These are phyloP conservation scores for Pulveroboletus sp. DNA, from an alignment of 768 basidiomycete species.

Conservation along the genomic window DNA sequence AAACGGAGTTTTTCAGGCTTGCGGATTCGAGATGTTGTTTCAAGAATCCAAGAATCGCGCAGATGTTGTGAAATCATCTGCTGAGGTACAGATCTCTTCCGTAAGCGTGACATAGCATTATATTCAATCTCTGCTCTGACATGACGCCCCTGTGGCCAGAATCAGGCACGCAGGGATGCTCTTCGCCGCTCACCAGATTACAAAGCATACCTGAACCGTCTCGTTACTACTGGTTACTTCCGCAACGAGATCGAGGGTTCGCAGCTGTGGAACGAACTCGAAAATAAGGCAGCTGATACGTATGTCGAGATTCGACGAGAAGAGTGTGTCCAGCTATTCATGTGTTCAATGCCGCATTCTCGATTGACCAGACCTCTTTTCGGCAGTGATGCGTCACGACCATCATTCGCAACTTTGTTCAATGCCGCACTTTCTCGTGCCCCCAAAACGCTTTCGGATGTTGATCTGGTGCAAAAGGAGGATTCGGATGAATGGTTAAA, in stretches of 20 bases:
- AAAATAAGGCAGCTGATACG: slow-evolving; percentile 61
- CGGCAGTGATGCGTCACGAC: slow-evolving; percentile 53
- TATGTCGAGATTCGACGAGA: slow-evolving; percentile 61
- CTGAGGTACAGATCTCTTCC: slow-evolving; percentile 41
- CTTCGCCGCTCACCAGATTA: slow-evolving; percentile 68
- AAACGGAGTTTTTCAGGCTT: slow-evolving; percentile 50
- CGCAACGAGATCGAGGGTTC: slow-evolving; percentile 75
- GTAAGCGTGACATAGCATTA: slow-evolving; percentile 34
- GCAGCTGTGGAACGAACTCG: slow-evolving; percentile 65
- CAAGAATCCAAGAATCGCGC: slow-evolving; percentile 70
- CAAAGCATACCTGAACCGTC: slow-evolving; percentile 61
- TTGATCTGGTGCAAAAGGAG: slow-evolving; percentile 39
- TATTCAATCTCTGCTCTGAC: neutral
- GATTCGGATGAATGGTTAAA: slow-evolving; percentile 86
- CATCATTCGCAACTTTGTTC: slow-evolving; percentile 73
- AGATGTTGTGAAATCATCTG: slow-evolving; percentile 33
- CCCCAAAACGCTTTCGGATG: slow-evolving; percentile 23
- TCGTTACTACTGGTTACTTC: slow-evolving; percentile 71
- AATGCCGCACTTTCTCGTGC: slow-evolving; percentile 55
- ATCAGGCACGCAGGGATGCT: slow-evolving; percentile 62
- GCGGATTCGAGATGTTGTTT: slow-evolving; percentile 96
- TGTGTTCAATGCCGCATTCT: neutral
- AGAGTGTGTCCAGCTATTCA: slow-evolving; percentile 50
- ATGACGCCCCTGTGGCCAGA: slow-evolving; percentile 34
- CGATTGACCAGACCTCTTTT: slow-evolving; percentile 7